These are phyloP conservation scores for Annulohypoxylon stygium DNA, from an alignment of 495 filamentous ascomycete genomes.

Conservation along the genomic window DNA sequence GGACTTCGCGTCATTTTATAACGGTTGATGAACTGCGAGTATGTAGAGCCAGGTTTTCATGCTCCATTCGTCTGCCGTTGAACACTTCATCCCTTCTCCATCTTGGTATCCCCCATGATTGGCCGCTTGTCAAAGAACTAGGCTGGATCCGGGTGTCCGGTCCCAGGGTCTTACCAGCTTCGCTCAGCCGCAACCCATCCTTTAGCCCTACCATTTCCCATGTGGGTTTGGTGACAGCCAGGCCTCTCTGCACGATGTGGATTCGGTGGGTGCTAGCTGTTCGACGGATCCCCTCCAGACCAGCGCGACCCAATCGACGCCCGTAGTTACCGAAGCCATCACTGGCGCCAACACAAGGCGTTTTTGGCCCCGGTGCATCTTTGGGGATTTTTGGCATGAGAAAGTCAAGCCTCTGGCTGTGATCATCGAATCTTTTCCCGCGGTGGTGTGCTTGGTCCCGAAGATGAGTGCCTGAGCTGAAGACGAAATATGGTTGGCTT, in stretches of 20 bases:
- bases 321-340: constrained; percentile 25
- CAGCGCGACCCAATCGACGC: constrained; percentile 32
- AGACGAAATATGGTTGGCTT: constrained; percentile 28
- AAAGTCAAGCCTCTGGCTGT: constrained; percentile 13
- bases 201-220: constrained; percentile 35
- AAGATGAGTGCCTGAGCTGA: constrained; percentile 24
- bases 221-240: constrained; percentile 30
- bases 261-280: constrained; percentile 35
- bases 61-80: constrained; percentile 36
- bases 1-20: constrained; percentile 17
- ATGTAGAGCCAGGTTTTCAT: constrained; percentile 33
- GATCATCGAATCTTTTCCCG: constrained; percentile 1
- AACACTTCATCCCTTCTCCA: constrained; percentile 39
- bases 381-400: not conserved
- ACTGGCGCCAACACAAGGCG: constrained; percentile 31
- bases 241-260: constrained; percentile 31
- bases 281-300: constrained; percentile 3
- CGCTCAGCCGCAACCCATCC: constrained; percentile 44
- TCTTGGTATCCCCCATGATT: constrained; percentile 17
- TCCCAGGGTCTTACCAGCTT: constrained; percentile 23
- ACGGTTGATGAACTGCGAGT: constrained; percentile 23
- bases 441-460: constrained; percentile 9
- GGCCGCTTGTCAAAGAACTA: constrained; percentile 23
- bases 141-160: constrained; percentile 24
- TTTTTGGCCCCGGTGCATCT: constrained; percentile 12